phyloP scores from a whole-genome alignment of 2,329 filamentous ascomycete genomes.

The Penicillium paneum region DNA sequence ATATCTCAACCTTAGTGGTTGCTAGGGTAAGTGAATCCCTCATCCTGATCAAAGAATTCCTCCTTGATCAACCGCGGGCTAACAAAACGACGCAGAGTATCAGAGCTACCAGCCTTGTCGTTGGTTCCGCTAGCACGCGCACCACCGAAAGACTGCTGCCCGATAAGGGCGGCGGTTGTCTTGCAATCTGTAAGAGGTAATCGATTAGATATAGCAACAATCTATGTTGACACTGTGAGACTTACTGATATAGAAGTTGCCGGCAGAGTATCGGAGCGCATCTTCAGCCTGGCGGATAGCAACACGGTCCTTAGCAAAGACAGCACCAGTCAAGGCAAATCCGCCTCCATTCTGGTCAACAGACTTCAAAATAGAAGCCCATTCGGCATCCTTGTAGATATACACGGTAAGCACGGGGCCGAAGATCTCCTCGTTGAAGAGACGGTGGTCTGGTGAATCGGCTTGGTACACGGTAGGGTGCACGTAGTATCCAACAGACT shows the following conservation, averaged over 20 bases:
- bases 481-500: constrained; percentile 72
- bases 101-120: constrained; percentile 65
- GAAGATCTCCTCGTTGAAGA: constrained; percentile 75
- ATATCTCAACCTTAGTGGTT: constrained; percentile 42
- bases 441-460: constrained; percentile 64
- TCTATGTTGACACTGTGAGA: not conserved
- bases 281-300: constrained; percentile 38
- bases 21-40: constrained; percentile 63
- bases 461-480: constrained; percentile 76
- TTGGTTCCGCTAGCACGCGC: constrained; percentile 68
- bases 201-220: not conserved
- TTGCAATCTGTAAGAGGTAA: constrained; percentile 30
- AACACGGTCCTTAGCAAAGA: constrained; percentile 39
- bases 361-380: constrained; percentile 53
- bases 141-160: constrained; percentile 69
- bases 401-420: constrained; percentile 70
- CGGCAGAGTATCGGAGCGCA: constrained; percentile 37
- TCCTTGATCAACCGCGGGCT: constrained; percentile 67
- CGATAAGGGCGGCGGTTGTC: constrained; percentile 67
- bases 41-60: constrained; percentile 62
- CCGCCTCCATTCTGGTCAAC: constrained; percentile 34
- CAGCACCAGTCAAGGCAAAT: constrained; percentile 39
- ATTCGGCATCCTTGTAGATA: constrained; percentile 71
- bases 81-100: constrained; percentile 61
- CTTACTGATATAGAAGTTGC: constrained; percentile 44